phyloP scores from a whole-genome alignment of 1,284 basidiomycete genomes.

The Ustilago cynodontis region DNA sequence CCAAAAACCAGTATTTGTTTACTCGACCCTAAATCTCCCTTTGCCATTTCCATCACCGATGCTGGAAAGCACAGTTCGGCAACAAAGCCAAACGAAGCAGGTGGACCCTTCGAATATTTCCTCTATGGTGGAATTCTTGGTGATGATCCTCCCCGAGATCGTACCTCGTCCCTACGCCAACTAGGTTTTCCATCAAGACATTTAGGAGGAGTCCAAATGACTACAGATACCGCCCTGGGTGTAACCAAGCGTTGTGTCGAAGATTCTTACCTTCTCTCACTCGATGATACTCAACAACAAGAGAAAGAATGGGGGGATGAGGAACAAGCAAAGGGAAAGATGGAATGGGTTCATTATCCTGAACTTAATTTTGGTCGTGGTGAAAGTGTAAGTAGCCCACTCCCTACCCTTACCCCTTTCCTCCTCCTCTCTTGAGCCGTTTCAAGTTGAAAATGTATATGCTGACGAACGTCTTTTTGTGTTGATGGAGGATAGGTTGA shows the following conservation, averaged over 20 bases:
- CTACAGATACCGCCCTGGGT: slow-evolving; percentile 94
- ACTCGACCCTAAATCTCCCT: slow-evolving; percentile 63
- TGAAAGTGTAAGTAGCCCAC: slow-evolving; percentile 53
- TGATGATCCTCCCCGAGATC: slow-evolving; percentile 88
- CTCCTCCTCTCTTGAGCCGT: no score
- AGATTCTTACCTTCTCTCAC: slow-evolving; percentile 71
- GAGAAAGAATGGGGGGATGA: slow-evolving; percentile 30
- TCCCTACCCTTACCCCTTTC: background rate
- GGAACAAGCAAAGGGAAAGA: slow-evolving; percentile 3
- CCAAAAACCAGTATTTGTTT: slow-evolving; percentile 71
- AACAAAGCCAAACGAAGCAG: slow-evolving; percentile 25
- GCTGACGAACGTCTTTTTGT: background rate
- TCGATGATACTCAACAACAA: slow-evolving; percentile 35
- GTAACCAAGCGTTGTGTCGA: slow-evolving; percentile 89
- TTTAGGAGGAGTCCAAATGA: slow-evolving; percentile 84
- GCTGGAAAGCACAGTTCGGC: slow-evolving; percentile 49
- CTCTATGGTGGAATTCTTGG: slow-evolving; percentile 74
- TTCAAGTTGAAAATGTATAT: background rate
- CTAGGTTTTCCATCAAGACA: slow-evolving; percentile 81
- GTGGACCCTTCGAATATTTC: slow-evolving; percentile 58
- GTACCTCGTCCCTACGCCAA: slow-evolving; percentile 84
- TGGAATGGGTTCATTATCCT: slow-evolving; percentile 64
- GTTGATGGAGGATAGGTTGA: background rate
- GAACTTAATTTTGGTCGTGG: slow-evolving; percentile 63
- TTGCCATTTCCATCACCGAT: slow-evolving; percentile 53